Evolutionary conservation across 108 stramenopile genomes (phyloP), one percentile per base, ranked within the genome.

Genomic region (Epipyxis sp.): DNA sequence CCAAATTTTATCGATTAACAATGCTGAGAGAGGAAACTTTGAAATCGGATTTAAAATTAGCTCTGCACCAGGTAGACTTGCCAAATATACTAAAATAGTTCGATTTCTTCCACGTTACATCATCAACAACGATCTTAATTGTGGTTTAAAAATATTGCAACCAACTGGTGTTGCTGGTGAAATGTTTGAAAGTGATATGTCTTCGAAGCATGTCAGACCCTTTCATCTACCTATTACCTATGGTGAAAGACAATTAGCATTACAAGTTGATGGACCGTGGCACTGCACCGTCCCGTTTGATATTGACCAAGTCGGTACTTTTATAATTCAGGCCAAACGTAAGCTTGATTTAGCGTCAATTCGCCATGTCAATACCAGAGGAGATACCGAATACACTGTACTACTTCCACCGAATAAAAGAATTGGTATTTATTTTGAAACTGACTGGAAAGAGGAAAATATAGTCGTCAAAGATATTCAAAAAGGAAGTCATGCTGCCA

Each of bases 401-500:
- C 69, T 69, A 0, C 72, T 94, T 43, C 91, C 92, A 1, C 89
- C 92, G 1, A 13, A 6, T 50, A 6, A 20, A 50, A 93, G 93
- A 59, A 84, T 97, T 35, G 94, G 94, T 40, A 85, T 94, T 39
- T 97, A 89, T 87, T 94, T 97, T 79, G 96, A 97, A 88, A 95
- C 94, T 29, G 94, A 94, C 43, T 94, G 91, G 90, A 88, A 86
- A 77, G 90, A 92, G 35, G 77, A 84, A 57, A 82, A 87, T 59
- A 81, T 94, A 1, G 90, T 97, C 39, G 94, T 97, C 25, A 94
- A 95, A 80, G 93, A 90, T 50, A 87, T 91, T 57, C 92, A 88
- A 50, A 83, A 87, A n/a, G 90, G 88, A 42, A 88, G 88, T 44
- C 94, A 81, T 83, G 91, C 94, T 40, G 90, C 87, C 78, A 86